Evolutionary conservation across 768 basidiomycete genomes (phyloP).

Genomic region (Suillus cothurnatus): DNA sequence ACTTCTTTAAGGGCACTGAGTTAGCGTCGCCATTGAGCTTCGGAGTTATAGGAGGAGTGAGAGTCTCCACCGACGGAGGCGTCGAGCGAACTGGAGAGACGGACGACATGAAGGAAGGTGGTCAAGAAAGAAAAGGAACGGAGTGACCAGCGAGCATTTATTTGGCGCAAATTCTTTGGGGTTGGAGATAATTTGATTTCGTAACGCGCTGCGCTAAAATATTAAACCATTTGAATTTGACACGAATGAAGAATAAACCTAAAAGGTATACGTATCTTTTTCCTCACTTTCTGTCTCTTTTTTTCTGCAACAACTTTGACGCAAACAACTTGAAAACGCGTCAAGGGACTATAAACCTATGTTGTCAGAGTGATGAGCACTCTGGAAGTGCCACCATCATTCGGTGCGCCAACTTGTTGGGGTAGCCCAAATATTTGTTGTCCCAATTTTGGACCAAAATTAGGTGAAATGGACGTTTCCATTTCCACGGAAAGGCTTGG

Average conservation of each 20-base stretch:
- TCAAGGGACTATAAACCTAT: not conserved
- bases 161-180: slow-evolving; percentile 39
- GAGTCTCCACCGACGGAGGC: slow-evolving; percentile 19
- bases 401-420: not conserved
- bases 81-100: slow-evolving; percentile 23
- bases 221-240: not conserved
- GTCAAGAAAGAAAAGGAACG: slow-evolving; percentile 27
- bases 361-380: not conserved
- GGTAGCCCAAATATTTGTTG: not conserved
- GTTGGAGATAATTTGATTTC: slow-evolving; percentile 13
- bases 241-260: not conserved
- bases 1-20: slow-evolving; percentile 4
- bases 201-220: slow-evolving; percentile 1
- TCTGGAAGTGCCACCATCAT: not conserved
- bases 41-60: slow-evolving; percentile 11
- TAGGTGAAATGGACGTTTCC: not conserved
- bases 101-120: slow-evolving; percentile 28
- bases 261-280: not conserved
- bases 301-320: not conserved
- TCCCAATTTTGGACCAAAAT: not conserved
- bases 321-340: not conserved
- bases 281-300: not conserved
- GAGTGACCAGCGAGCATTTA: slow-evolving; percentile 5
- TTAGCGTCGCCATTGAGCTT: not conserved
- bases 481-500: not conserved